phyloP scores from a whole-genome alignment of 1,139 yeast species.

The Saccharomyces hybrid region DNA sequence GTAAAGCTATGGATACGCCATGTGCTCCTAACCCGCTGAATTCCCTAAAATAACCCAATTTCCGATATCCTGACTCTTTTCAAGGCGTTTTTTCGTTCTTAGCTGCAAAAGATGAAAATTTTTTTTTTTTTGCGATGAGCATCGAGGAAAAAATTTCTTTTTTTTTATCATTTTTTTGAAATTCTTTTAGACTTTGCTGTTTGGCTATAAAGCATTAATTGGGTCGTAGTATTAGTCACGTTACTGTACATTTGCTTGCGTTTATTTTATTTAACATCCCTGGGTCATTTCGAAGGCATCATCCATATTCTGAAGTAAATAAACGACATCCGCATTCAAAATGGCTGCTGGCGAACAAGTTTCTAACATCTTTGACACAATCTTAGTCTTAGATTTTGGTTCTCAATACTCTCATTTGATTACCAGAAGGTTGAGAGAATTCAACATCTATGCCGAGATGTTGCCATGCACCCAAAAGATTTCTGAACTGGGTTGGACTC shows the following conservation, averaged over 20 bases:
- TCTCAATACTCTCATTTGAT: constrained; percentile 96
- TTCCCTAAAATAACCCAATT: neutral
- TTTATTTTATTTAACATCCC: neutral
- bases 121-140: neutral
- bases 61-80: neutral
- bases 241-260: neutral
- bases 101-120: neutral
- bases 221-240: neutral
- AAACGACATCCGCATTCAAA: constrained; percentile 37
- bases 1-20: neutral
- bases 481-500: constrained; percentile 84
- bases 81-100: neutral
- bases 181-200: constrained; percentile 31
- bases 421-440: constrained; percentile 96
- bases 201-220: neutral
- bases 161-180: constrained; percentile 31
- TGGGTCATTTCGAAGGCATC: neutral
- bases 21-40: no score
- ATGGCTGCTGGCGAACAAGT: constrained; percentile 50
- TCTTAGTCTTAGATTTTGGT: constrained; percentile 94
- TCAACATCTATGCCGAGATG: constrained; percentile 98
- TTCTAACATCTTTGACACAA: constrained; percentile 87
- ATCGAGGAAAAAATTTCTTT: neutral
- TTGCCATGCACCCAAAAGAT: constrained; percentile 98
- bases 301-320: neutral